phyloP scores from a whole-genome alignment of 345 rosid genomes.

The Aegle marmelos region DNA sequence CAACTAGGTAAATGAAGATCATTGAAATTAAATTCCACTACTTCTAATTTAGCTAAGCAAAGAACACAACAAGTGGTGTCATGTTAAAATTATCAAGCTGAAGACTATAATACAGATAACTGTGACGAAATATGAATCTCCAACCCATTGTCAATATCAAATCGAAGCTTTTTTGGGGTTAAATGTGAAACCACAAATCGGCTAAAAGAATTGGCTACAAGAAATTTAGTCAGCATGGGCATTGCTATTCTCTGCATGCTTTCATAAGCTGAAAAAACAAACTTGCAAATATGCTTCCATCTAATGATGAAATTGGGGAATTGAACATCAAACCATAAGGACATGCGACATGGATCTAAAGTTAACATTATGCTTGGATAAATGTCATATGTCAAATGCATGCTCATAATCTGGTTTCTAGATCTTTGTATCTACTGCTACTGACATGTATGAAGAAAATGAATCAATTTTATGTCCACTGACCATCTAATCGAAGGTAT shows the following conservation, averaged over 20 bases:
- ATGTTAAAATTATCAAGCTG: background rate
- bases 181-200: background rate
- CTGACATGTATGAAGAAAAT: background rate
- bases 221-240: background rate
- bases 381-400: background rate
- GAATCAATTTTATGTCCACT: background rate
- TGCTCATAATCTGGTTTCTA: background rate
- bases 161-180: background rate
- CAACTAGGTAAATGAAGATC: background rate
- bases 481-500: background rate
- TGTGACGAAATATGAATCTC: background rate
- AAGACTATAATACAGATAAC: background rate
- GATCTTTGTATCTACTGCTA: background rate
- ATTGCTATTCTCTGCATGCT: background rate
- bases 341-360: background rate
- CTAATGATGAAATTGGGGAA: background rate
- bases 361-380: too few relatives aligned
- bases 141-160: background rate
- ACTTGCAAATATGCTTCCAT: background rate
- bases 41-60: background rate
- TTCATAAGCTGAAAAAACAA: background rate
- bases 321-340: background rate
- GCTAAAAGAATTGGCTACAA: background rate
- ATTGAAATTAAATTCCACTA: background rate
- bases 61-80: background rate